phyloP scores from a whole-genome alignment of 2,329 filamentous ascomycete genomes.

The Rhinocladiella mackenziei region DNA sequence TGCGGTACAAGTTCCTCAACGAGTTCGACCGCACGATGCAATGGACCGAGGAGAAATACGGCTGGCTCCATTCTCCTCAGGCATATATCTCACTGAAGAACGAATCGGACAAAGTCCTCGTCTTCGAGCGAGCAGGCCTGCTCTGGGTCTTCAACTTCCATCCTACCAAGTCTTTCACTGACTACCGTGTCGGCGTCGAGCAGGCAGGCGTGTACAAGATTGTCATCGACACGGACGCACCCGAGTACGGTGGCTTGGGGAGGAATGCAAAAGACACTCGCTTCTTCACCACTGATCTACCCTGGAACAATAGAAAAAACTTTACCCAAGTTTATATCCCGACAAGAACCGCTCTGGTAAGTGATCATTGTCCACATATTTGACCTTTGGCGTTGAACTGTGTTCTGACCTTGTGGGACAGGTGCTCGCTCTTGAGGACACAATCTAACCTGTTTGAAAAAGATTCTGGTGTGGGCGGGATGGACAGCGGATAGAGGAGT shows the following conservation, averaged over 20 bases:
- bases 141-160: conserved; percentile 98
- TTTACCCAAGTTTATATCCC: conserved; percentile 91
- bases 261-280: conserved; percentile 74
- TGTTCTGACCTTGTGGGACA: conserved; percentile 33
- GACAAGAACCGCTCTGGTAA: conserved; percentile 72
- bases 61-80: conserved; percentile 81
- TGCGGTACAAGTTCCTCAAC: conserved; percentile 89
- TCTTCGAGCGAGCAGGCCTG: conserved; percentile 86
- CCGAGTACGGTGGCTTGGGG: conserved; percentile 72
- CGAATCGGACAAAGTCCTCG: conserved; percentile 87
- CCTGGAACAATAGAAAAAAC: conserved; percentile 86
- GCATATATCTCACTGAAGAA: conserved; percentile 94
- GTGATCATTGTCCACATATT: not conserved
- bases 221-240: conserved; percentile 75
- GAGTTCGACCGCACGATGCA: conserved; percentile 95
- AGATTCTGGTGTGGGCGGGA: not conserved
- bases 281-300: conserved; percentile 87
- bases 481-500: no score
- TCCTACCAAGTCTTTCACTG: conserved; percentile 74
- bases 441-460: conserved; percentile 33
- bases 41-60: conserved; percentile 76
- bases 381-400: not conserved
- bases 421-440: conserved; percentile 54
- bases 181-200: conserved; percentile 89
- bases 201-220: conserved; percentile 79